phyloP scores from a whole-genome alignment of 805 yeast species.

The Torulaspora delbrueckii region DNA sequence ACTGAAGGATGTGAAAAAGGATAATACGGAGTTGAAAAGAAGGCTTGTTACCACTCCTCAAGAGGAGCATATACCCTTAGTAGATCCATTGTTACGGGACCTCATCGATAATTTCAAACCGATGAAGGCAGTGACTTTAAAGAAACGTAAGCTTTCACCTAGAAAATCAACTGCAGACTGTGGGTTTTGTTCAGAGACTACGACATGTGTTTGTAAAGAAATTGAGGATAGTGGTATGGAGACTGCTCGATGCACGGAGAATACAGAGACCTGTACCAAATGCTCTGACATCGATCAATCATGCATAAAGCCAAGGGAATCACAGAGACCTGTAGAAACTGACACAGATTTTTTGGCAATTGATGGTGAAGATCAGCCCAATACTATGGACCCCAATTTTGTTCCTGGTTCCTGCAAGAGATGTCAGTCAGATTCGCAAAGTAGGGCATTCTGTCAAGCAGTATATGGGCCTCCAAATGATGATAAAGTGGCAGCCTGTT shows the following conservation, averaged over 20 bases:
- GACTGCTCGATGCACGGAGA: constrained; percentile 3
- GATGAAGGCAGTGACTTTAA: constrained; percentile 51
- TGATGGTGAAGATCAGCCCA: constrained; percentile 9
- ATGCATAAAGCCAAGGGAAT: constrained; percentile 21
- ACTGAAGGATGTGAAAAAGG: constrained; percentile 5
- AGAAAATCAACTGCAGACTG: constrained; percentile 39
- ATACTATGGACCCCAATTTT: constrained; percentile 16
- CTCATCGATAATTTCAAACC: constrained; percentile 48
- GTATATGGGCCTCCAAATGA: constrained; percentile 46
- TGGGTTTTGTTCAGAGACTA: constrained; percentile 89
- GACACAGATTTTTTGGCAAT: neutral
- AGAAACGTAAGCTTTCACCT: constrained; percentile 6
- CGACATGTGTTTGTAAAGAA: constrained; percentile 90
- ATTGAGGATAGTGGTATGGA: constrained; percentile 43
- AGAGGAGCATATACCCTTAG: constrained; percentile 41
- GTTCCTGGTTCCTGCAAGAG: constrained; percentile 83
- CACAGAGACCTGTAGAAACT: neutral
- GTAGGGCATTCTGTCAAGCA: constrained; percentile 82
- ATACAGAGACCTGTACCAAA: constrained; percentile 43
- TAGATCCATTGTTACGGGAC: constrained; percentile 29
- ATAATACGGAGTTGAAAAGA: constrained; percentile 10
- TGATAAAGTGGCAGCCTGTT: neutral
- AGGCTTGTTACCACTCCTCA: neutral
- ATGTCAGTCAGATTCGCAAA: constrained; percentile 83
- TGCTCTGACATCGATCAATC: constrained; percentile 37